phyloP scores from a whole-genome alignment of 2,329 filamentous ascomycete genomes.

The Botrytis cinerea region DNA sequence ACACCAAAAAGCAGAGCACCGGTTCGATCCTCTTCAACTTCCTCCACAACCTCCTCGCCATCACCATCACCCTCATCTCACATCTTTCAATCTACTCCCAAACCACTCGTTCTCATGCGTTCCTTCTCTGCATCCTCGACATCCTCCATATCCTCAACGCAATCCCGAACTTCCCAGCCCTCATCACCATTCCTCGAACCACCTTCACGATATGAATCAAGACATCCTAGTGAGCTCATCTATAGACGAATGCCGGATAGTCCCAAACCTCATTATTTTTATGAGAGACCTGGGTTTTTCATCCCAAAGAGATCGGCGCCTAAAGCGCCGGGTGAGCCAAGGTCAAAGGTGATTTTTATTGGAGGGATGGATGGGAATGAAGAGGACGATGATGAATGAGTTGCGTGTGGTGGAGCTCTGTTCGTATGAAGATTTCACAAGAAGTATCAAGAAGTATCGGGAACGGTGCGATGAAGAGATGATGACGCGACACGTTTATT shows the following conservation, averaged over 20 bases:
- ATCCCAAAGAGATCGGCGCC: slow-evolving; percentile 3
- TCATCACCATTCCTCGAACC: slow-evolving; percentile 1
- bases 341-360: neutral
- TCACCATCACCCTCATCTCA: neutral
- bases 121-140: slow-evolving; percentile 5
- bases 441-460: neutral
- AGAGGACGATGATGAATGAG: neutral
- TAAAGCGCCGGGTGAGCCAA: neutral
- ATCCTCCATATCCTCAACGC: neutral
- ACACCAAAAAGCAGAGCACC: neutral
- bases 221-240: neutral
- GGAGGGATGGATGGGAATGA: neutral
- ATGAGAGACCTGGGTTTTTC: slow-evolving; percentile 10
- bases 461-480: neutral
- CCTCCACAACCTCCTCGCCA: neutral
- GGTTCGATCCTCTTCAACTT: neutral
- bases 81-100: neutral
- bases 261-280: slow-evolving; percentile 12
- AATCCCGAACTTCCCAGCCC: neutral
- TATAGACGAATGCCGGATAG: slow-evolving; percentile 9
- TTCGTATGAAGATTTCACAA: too few species aligned
- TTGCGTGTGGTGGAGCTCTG: too few species aligned
- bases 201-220: neutral
- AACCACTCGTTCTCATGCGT: neutral
- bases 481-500: neutral